Conservation (phyloP, 1,284 basidiomycete species). For the Wallemia mellicola region DNA sequence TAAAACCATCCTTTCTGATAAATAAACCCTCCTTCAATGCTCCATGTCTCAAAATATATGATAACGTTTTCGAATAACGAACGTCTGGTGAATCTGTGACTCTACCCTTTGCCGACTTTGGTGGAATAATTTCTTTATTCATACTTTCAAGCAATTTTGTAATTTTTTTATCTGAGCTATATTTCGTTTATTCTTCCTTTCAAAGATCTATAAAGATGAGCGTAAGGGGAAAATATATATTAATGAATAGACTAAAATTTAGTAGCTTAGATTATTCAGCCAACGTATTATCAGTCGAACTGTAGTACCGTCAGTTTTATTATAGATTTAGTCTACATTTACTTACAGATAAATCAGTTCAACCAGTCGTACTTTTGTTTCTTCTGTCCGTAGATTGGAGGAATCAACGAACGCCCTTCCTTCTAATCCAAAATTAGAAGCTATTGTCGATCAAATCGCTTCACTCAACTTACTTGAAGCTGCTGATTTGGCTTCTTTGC, state of each 20-base stretch:
- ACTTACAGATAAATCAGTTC: not conserved
- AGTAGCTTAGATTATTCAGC: not conserved
- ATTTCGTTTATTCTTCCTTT: no score
- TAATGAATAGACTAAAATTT: not conserved
- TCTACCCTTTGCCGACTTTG: conserved; percentile 10
- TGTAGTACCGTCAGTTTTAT: not conserved
- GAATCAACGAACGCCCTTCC: conserved; percentile 3
- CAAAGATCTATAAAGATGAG: not conserved
- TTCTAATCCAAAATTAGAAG: conserved; percentile 38
- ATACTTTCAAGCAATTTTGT: not conserved
- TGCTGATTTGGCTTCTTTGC: conserved; percentile 66
- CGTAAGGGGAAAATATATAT: not conserved
- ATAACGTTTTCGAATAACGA: conserved; percentile 39
- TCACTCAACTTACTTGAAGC: conserved; percentile 73
- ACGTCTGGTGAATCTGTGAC: conserved; percentile 19
- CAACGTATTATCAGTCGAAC: not conserved
- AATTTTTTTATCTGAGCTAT: no score
- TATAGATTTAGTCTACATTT: not conserved
- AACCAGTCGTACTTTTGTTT: not conserved
- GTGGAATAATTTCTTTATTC: conserved; percentile 2
- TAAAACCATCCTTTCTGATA: conserved; percentile 50
- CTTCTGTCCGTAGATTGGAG: not conserved
- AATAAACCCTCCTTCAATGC: conserved; percentile 38
- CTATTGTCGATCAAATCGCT: conserved; percentile 83
- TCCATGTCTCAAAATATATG: conserved; percentile 59